These are phyloP conservation scores for Cryptococcus sp. DNA, from an alignment of 1,284 basidiomycete genomes.

Conservation along the genomic window DNA sequence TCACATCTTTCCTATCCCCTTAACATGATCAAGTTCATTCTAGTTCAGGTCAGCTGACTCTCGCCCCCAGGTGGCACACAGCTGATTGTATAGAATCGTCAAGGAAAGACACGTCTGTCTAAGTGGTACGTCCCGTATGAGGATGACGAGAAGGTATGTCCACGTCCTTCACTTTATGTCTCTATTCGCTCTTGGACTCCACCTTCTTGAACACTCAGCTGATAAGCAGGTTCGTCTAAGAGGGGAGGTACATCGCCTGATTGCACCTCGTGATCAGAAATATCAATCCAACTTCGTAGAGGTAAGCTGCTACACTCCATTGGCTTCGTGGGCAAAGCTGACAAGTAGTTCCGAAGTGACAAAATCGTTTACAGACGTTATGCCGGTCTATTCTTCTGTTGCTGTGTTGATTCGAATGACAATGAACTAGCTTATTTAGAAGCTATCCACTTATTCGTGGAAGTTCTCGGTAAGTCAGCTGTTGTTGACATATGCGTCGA, in stretches of 20 bases:
- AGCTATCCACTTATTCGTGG: constrained; percentile 96
- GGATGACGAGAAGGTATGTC: constrained; percentile 85
- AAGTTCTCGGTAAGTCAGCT: constrained; percentile 74
- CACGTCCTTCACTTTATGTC: background rate
- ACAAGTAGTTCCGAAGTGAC: constrained; percentile 79
- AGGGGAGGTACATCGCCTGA: constrained; percentile 90
- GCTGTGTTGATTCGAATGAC: constrained; percentile 96
- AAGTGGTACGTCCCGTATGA: constrained; percentile 98
- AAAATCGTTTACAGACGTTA: constrained; percentile 94
- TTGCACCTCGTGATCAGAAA: constrained; percentile 96
- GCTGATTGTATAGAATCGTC: constrained; percentile 66
- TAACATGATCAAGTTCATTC: constrained; percentile 84
- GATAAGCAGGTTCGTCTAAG: constrained; percentile 60
- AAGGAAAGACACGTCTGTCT: constrained; percentile 93
- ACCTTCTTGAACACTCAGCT: background rate
- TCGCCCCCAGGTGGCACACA: background rate
- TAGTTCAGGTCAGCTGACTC: constrained; percentile 66
- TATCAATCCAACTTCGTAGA: constrained; percentile 99
- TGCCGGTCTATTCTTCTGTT: constrained; percentile 95
- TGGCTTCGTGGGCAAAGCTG: constrained; percentile 1
- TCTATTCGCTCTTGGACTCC: background rate
- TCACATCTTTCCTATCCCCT: background rate
- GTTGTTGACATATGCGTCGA: background rate
- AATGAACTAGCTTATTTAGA: constrained; percentile 97
- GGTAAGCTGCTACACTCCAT: constrained; percentile 53